Percentiles rank a stretch among this genome's conserved stretches.
Conservation (phyloP, 495 filamentous ascomycete species). For the Neurospora sp. region DNA sequence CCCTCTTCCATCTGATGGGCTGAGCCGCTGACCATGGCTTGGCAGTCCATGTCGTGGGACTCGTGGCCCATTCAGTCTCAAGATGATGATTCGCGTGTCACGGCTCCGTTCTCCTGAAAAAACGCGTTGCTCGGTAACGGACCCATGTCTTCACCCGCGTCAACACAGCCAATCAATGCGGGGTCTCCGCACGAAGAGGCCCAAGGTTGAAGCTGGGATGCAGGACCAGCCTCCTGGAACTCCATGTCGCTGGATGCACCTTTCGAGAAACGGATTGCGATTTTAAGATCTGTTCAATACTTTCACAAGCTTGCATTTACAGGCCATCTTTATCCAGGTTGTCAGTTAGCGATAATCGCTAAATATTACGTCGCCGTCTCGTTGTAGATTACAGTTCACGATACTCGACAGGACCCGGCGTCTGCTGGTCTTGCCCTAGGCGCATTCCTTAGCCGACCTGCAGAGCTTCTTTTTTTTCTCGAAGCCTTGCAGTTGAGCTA, state of each 20-base stretch:
- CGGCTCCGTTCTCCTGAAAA: neutral
- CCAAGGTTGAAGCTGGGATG: neutral
- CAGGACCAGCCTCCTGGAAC: neutral
- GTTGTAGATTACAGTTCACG: neutral
- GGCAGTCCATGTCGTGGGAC: neutral
- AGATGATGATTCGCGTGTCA: neutral
- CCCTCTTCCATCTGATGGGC: neutral
- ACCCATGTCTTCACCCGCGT: neutral
- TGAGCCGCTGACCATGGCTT: neutral
- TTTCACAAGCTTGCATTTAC: neutral
- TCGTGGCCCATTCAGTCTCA: neutral
- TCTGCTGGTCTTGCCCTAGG: neutral
- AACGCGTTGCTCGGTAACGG: neutral
- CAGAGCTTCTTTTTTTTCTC: neutral
- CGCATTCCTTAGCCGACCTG: neutral
- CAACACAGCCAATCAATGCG: neutral
- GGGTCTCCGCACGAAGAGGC: neutral
- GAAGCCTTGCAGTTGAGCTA: neutral
- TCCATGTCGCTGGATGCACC: neutral
- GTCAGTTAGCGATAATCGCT: neutral
- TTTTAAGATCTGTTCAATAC: neutral
- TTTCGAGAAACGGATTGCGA: neutral
- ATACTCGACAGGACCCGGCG: neutral
- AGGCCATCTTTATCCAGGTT: neutral
- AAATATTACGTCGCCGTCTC: neutral